These are phyloP conservation scores for Coemansia sp. DNA, from an alignment of 192 early-diverging fungal genomes.

Conservation along the genomic window DNA sequence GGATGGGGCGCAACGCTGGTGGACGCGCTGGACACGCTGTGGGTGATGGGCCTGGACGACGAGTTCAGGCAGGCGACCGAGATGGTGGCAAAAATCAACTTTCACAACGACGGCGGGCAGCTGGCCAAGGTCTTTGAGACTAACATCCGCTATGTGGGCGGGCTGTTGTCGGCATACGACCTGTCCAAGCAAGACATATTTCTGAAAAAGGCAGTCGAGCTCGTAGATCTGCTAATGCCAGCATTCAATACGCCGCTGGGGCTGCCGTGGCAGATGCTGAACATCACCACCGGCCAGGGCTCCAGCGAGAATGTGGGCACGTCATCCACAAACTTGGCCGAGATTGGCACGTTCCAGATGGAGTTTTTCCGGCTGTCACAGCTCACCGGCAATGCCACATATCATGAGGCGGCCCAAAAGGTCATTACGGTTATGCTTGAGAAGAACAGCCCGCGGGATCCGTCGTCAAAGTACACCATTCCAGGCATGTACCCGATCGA, in stretches of 20 bases:
- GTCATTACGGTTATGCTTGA: conserved; percentile 53
- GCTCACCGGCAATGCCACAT: conserved; percentile 73
- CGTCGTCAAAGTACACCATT: conserved; percentile 32
- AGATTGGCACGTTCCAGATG: conserved; percentile 83
- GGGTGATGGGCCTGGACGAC: conserved; percentile 74
- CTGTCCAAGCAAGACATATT: conserved; percentile 64
- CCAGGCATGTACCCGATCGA: conserved; percentile 44
- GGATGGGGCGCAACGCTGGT: conserved; percentile 83
- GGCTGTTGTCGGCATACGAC: conserved; percentile 79
- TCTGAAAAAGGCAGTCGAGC: conserved; percentile 71
- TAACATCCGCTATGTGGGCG: conserved; percentile 86
- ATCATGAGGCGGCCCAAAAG: conserved; percentile 75
- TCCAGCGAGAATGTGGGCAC: conserved; percentile 53
- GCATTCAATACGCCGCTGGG: conserved; percentile 72
- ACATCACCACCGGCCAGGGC: conserved; percentile 57
- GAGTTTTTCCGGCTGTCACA: conserved; percentile 87
- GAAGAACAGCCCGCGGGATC: conserved; percentile 24
- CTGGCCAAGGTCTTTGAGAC: conserved; percentile 80
- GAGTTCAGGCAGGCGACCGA: conserved; percentile 71
- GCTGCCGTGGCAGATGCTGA: conserved; percentile 74
- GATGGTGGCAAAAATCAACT: conserved; percentile 66
- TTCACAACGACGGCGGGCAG: conserved; percentile 65
- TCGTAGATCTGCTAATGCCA: conserved; percentile 68
- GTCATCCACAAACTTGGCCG: conserved; percentile 59
- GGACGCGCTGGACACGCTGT: conserved; percentile 84